phyloP scores from a whole-genome alignment of 768 basidiomycete genomes.

The Boletus sp. region DNA sequence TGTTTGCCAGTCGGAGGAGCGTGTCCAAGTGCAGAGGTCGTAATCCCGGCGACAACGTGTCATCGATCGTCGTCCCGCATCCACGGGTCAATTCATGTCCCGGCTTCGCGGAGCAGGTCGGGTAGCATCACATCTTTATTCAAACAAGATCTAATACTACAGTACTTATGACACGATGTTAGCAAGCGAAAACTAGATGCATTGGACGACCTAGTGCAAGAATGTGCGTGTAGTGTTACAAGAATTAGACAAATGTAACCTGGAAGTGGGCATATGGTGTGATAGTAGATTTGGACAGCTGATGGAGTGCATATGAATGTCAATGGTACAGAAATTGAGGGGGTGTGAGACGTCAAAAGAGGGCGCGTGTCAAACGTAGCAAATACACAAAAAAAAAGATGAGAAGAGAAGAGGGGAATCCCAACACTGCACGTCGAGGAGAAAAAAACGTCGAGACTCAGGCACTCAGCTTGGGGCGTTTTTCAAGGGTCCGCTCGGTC shows the following conservation, averaged over 20 bases:
- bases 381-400: neutral
- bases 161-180: conserved; percentile 20
- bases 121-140: conserved; percentile 14
- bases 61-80: conserved; percentile 5
- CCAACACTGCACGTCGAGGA: neutral
- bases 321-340: conserved; percentile 23
- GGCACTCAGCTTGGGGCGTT: conserved; percentile 26
- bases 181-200: conserved; percentile 13
- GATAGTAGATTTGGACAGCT: conserved; percentile 11
- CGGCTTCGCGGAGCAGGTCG: conserved; percentile 8
- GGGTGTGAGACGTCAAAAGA: conserved; percentile 19
- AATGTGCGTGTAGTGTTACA: conserved; percentile 28
- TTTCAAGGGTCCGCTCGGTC: conserved; percentile 25
- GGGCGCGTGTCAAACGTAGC: conserved; percentile 15
- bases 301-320: conserved; percentile 24
- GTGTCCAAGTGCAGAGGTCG: conserved; percentile 19
- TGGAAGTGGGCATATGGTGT: conserved; percentile 24
- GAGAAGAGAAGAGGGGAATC: neutral
- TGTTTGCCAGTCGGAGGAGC: conserved; percentile 13
- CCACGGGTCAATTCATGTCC: conserved; percentile 4
- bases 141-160: conserved; percentile 30
- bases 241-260: conserved; percentile 29
- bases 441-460: conserved; percentile 17
- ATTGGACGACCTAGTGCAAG: conserved; percentile 15
- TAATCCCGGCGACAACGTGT: conserved; percentile 30